Base-by-base conservation (phyloP, 352 stramenopile species). In the Pythium monospermum region DNA sequence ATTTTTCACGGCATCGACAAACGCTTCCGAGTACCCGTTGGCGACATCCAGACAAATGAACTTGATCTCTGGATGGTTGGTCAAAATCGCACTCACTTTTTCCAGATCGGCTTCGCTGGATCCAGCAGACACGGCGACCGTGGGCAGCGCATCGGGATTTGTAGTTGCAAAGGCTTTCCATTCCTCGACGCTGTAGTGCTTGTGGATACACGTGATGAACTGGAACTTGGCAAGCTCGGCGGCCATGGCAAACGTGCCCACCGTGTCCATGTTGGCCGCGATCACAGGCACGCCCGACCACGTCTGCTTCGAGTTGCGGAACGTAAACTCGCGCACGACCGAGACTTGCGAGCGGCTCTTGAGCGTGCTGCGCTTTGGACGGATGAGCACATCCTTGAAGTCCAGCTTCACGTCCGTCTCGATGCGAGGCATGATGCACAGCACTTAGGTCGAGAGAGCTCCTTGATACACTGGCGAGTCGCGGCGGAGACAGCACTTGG, bases 301-400 rank as follows among this genome's bases (percentile, higher is more conserved):
- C 52, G 74, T 79, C 47, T 69, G 74, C 58, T 84, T 83, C 19
- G 80, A 91, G 61, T 91, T 91, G 47, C 69, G 80, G 56, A 91
- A 91, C 27, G 46, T 72, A 51, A 75, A 87, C 57, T 83, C 73
- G 56, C 80, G 75, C 45, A 69, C 57, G 16, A 96, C 71, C 35
- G 76, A 67, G 16, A 96, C 87, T 57, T 96, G 76, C 22, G 74
- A 85, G 54, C 87, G 78, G 63, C 76, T 94, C 66, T 93, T 94
- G 37, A 97, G 70, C 36, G 85, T 97, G 50, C 73, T 92, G 33
- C 89, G 85, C 78, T 97, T 97, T 42, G 89, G 89, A n/a, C 88
- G 82, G 68, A 97, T 97, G 16, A 97, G 76, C 50, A 97, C 89
- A 59, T 97, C 89, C 68, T 96, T 96, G 64, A 96, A 97, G 67